phyloP scores from a whole-genome alignment of 352 stramenopile genomes.

The Globisporangium emineosum region DNA sequence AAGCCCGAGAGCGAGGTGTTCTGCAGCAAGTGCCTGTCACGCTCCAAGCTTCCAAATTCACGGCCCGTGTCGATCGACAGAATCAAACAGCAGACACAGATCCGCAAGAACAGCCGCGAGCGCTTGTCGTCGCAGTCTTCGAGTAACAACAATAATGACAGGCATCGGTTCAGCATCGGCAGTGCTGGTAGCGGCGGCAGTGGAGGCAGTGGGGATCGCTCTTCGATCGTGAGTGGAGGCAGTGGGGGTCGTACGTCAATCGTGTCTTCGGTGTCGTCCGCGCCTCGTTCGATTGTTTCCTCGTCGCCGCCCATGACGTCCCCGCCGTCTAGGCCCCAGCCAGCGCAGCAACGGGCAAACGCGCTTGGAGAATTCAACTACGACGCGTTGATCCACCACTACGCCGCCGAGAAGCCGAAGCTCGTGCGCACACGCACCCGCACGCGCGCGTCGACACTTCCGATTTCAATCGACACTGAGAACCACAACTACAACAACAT shows the following conservation, averaged over 20 bases:
- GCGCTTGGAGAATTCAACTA: constrained; percentile 33
- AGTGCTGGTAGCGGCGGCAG: background rate
- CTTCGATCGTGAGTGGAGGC: background rate
- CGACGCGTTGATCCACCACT: constrained; percentile 36
- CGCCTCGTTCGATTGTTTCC: background rate
- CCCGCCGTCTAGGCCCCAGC: background rate
- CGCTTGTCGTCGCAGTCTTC: background rate
- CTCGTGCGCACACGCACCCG: background rate
- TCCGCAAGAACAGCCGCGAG: constrained; percentile 12
- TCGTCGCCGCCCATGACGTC: too few species aligned
- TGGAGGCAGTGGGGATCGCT: background rate
- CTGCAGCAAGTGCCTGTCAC: constrained; percentile 38
- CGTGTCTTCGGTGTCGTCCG: background rate
- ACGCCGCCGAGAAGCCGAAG: constrained; percentile 12
- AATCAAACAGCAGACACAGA: constrained; percentile 5
- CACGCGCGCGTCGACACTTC: constrained; percentile 12
- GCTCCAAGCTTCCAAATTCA: constrained; percentile 25
- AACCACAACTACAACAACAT: background rate
- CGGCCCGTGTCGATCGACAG: constrained; percentile 16
- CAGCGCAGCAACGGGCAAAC: constrained; percentile 6
- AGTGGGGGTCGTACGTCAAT: background rate
- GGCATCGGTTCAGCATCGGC: background rate
- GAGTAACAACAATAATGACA: background rate
- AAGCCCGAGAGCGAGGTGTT: constrained; percentile 33
- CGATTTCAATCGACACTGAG: background rate